A percentile compares a stretch with the other conserved stretches of the same genome.
phyloP scores from a whole-genome alignment of 164 flowering plant species.

The Stephania cephalantha region DNA sequence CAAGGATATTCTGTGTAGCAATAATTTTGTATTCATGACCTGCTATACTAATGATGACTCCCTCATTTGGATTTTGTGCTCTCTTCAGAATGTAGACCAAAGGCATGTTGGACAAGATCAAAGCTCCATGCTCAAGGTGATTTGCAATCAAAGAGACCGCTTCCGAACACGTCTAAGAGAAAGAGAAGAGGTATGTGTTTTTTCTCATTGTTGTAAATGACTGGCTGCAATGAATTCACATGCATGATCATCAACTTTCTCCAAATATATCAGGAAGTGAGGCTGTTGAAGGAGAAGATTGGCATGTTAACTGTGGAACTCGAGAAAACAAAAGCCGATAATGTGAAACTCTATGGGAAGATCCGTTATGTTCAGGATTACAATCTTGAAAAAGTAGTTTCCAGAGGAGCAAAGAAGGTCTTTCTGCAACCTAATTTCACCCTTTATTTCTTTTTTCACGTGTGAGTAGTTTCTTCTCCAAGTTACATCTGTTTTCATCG shows the following conservation, averaged over 20 bases:
- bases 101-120: conserved; percentile 83
- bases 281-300: conserved; percentile 87
- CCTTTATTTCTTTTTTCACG: neutral
- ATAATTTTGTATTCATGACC: neutral
- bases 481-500: conserved; percentile 2
- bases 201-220: neutral
- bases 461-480: neutral
- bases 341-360: conserved; percentile 95
- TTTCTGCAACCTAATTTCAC: conserved; percentile 2
- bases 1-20: neutral
- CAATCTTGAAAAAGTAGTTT: conserved; percentile 80
- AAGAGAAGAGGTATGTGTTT: conserved; percentile 74
- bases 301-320: conserved; percentile 60
- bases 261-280: conserved; percentile 58
- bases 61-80: conserved; percentile 4
- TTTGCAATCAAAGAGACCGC: conserved; percentile 95
- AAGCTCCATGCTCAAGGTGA: conserved; percentile 96
- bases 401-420: conserved; percentile 96
- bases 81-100: conserved; percentile 54
- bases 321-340: conserved; percentile 92
- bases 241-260: conserved; percentile 7
- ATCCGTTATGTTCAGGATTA: conserved; percentile 99
- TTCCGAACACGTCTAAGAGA: conserved; percentile 83
- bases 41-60: neutral
- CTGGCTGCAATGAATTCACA: neutral